Conservation (phyloP, 768 basidiomycete species). For the Hericium rajendrae region DNA sequence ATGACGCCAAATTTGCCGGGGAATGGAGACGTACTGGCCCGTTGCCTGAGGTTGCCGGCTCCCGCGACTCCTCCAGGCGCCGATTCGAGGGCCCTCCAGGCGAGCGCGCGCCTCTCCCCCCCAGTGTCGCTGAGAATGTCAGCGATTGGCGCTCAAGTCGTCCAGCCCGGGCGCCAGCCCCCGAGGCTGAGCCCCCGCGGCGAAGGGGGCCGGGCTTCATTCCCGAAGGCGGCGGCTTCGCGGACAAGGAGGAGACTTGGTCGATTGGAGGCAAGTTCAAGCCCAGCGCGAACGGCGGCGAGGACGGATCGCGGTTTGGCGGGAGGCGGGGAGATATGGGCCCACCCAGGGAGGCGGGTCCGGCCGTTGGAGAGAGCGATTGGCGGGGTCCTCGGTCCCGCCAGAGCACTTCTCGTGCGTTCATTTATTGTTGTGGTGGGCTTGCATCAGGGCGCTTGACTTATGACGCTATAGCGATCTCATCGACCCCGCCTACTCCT, state of each 20-base stretch:
- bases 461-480: constrained; percentile 37
- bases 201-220: constrained; percentile 50
- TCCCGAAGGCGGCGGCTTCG: constrained; percentile 31
- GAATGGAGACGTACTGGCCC: constrained; percentile 88
- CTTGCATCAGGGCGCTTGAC: constrained; percentile 6
- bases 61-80: constrained; percentile 55
- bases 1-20: constrained; percentile 71
- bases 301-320: constrained; percentile 17
- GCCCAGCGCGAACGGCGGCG: constrained; percentile 34
- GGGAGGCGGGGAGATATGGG: constrained; percentile 43
- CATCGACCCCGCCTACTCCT: constrained; percentile 74
- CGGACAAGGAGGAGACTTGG: constrained; percentile 79
- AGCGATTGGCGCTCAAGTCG: constrained; percentile 68
- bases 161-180: constrained; percentile 21
- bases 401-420: constrained; percentile 50
- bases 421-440: constrained; percentile 18
- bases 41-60: constrained; percentile 53
- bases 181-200: constrained; percentile 39
- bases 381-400: constrained; percentile 53
- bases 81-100: constrained; percentile 48
- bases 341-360: constrained; percentile 34
- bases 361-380: constrained; percentile 56
- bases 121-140: constrained; percentile 48
- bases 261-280: constrained; percentile 66
- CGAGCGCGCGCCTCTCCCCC: constrained; percentile 31